Evolutionary conservation across 371 early-diverging fungal genomes (phyloP).

Genomic region (Mucor mucedo): DNA sequence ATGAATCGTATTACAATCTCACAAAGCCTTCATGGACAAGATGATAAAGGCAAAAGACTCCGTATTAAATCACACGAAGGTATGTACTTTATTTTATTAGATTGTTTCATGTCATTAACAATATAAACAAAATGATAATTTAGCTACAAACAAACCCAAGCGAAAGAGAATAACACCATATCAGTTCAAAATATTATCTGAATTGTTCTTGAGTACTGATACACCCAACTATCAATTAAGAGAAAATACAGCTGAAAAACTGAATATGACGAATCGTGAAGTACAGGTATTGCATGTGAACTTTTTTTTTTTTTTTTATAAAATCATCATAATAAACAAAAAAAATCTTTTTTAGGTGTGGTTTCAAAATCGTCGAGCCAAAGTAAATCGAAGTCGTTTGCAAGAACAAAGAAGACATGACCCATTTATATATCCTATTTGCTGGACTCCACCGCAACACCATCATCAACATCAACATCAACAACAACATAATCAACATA

Average conservation of each 20-base stretch:
- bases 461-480: constrained; percentile 5
- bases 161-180: constrained; percentile 78
- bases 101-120: constrained; percentile 11
- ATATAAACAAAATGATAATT: not conserved
- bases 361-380: constrained; percentile 38
- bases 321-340: constrained; percentile 8
- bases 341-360: constrained; percentile 23
- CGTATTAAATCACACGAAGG: constrained; percentile 51
- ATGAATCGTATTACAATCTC: not conserved
- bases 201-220: constrained; percentile 75
- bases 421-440: constrained; percentile 23
- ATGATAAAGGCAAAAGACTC: constrained; percentile 21
- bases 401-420: constrained; percentile 27
- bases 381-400: constrained; percentile 37
- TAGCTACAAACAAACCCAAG: constrained; percentile 58
- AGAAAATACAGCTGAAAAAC: constrained; percentile 78
- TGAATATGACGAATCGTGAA: constrained; percentile 92
- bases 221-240: constrained; percentile 90
- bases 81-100: constrained; percentile 7
- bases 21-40: constrained; percentile 1
- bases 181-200: constrained; percentile 69
- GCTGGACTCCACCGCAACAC: constrained; percentile 17
- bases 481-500: constrained; percentile 4
- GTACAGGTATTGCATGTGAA: constrained; percentile 71
- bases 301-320: not conserved